These are phyloP conservation scores for Erysiphe pulchra DNA, from an alignment of 2,329 filamentous ascomycete species.

Conservation along the genomic window DNA sequence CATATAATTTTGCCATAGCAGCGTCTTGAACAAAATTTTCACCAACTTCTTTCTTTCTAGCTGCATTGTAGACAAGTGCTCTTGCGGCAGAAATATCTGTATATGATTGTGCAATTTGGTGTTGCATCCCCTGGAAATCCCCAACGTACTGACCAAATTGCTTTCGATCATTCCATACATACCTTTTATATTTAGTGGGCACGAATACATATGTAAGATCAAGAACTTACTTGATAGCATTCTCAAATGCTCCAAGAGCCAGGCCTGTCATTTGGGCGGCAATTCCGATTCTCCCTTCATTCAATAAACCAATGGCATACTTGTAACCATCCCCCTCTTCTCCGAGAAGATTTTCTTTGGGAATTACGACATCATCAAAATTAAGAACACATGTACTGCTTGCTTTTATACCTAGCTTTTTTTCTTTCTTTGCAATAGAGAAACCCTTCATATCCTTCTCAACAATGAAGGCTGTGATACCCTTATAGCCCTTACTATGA, in stretches of 20 bases:
- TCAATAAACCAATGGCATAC: conserved; percentile 80
- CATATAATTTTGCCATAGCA: conserved; percentile 92
- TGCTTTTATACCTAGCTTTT: conserved; percentile 92
- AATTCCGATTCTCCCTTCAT: conserved; percentile 93
- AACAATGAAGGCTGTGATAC: conserved; percentile 86
- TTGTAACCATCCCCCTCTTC: conserved; percentile 87
- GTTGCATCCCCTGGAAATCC: conserved; percentile 98
- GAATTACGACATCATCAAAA: conserved; percentile 87
- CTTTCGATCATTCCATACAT: conserved; percentile 95
- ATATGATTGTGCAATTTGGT: conserved; percentile 91
- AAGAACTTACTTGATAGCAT: conserved; percentile 44
- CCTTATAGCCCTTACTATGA: conserved; percentile 79
- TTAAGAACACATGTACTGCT: conserved; percentile 93
- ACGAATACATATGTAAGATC: neutral
- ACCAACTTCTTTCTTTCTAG: conserved; percentile 92
- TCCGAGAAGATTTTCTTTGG: conserved; percentile 68
- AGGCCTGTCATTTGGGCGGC: conserved; percentile 97
- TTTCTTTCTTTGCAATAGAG: conserved; percentile 96
- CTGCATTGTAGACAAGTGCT: conserved; percentile 82
- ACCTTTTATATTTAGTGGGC: conserved; percentile 21
- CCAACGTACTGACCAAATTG: conserved; percentile 88
- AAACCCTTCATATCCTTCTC: conserved; percentile 80
- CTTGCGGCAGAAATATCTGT: conserved; percentile 80
- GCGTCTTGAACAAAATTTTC: conserved; percentile 88
- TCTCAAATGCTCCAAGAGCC: conserved; percentile 82